Evolutionary conservation across 2,329 filamentous ascomycete species (phyloP), one percentile per base, ranked within the genome.

Genomic region (Diaporthe citriasiana): DNA sequence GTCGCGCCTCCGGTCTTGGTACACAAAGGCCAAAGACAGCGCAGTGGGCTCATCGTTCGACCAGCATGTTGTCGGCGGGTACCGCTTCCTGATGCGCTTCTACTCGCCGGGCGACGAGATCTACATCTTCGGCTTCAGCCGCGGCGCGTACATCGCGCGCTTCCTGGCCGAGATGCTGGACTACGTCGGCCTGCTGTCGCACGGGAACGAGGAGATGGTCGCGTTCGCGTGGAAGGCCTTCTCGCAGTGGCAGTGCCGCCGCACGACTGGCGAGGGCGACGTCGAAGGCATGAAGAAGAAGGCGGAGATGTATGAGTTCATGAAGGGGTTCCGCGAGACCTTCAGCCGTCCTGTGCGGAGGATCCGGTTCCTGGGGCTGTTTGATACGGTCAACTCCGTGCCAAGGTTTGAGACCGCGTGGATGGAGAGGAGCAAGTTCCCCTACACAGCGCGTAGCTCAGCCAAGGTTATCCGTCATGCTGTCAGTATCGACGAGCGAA

Each of bases 81-180:
- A 97, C 82, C 91, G 92, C 71, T 94, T 95, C 81, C 85, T 95
- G 59, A 94, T 94, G 92, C 89, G 91, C 25, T 93, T 92, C 80
- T 94, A 94, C 80, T 86, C 87, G 57, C 87, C 89, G 0, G 89
- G 89, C 33, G 89, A 91, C 75, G 87, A 91, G 74, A 93, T 94
- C 47, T 94, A 91, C 80, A 90, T 94, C 82, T 94, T 94, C 74
- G 93, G 93, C 0, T 95, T 94, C 83, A 93, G 90, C 56, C 89
- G 93, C 27, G 93, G 93, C 25, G 89, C 92, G 1, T 94, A 94
- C 78, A 93, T 93, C 56, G 93, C 93, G 0, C 89, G 93, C 3
- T 94, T 94, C 78, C 83, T 95, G 0, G 93, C 94, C 0, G 94
- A 97, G 79, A 96, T 96, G 94, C 87, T 97, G 9, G 94, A 97